A percentile compares a stretch with the other conserved stretches of the same genome.
These are phyloP conservation scores for Dactylonectria macrodidyma DNA, from an alignment of 2,329 filamentous ascomycete genomes.

Conservation along the genomic window DNA sequence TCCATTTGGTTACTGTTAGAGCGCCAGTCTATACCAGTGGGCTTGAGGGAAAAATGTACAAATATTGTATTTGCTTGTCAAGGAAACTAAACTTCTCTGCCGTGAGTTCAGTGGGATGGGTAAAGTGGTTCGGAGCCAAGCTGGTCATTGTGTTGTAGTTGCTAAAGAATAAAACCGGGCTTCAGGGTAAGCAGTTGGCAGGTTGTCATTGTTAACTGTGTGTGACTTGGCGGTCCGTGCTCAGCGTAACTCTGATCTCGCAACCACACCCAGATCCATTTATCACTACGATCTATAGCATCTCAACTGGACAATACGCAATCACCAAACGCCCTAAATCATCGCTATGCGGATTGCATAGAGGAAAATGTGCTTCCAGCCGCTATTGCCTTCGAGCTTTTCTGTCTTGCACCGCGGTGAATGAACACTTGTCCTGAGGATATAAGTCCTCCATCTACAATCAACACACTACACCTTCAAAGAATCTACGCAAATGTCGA, in stretches of 20 bases:
- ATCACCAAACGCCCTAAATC: not conserved
- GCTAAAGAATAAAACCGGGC: too few relatives aligned
- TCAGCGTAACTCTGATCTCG: not conserved
- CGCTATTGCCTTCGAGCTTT: not conserved
- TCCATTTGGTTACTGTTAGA: too few relatives aligned
- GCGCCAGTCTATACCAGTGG: too few relatives aligned
- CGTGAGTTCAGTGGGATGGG: too few relatives aligned
- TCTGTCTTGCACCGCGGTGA: not conserved
- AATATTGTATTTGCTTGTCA: too few relatives aligned
- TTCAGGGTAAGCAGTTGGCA: too few relatives aligned
- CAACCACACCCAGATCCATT: not conserved
- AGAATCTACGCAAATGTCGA: not conserved
- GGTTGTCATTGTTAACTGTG: not conserved
- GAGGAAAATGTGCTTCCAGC: not conserved
- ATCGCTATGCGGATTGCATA: not conserved
- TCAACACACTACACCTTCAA: not conserved
- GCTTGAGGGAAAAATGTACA: too few relatives aligned
- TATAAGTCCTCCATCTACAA: slow-evolving; percentile 27
- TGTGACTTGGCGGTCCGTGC: not conserved
- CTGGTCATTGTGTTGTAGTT: too few relatives aligned
- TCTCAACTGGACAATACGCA: not conserved
- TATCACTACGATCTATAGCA: not conserved
- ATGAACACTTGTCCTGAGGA: slow-evolving; percentile 38
- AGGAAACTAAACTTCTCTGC: too few relatives aligned
- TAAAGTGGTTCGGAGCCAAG: too few relatives aligned